phyloP scores from a whole-genome alignment of 2,329 filamentous ascomycete genomes.

The Diaporthe aspalathi region DNA sequence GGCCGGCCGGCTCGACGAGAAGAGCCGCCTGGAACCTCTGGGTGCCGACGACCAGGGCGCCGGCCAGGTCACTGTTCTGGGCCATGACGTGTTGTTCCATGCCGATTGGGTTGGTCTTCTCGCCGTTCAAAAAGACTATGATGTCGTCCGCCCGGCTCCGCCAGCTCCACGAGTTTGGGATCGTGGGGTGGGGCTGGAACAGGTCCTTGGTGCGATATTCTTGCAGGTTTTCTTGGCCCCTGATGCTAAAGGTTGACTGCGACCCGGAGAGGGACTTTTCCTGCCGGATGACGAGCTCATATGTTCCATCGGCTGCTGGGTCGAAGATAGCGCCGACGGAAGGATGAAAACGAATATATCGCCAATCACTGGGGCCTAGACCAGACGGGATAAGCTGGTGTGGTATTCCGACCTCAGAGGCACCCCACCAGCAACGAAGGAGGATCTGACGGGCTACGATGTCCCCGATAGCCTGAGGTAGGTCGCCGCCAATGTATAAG shows the following conservation, averaged over 20 bases:
- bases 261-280: neutral
- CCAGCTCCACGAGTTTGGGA: conserved; percentile 53
- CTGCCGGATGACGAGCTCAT: conserved; percentile 26
- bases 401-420: conserved; percentile 25
- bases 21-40: conserved; percentile 31
- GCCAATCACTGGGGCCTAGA: conserved; percentile 27
- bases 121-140: conserved; percentile 48
- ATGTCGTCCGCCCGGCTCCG: conserved; percentile 46
- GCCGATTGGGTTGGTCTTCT: conserved; percentile 46
- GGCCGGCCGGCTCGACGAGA: conserved; percentile 53
- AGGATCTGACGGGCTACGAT: conserved; percentile 5
- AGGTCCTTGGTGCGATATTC: conserved; percentile 56
- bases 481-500: conserved; percentile 31
- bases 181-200: conserved; percentile 55
- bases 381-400: conserved; percentile 26
- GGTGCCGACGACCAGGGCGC: conserved; percentile 20
- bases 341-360: conserved; percentile 31
- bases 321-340: conserved; percentile 27
- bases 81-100: conserved; percentile 43
- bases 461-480: conserved; percentile 30
- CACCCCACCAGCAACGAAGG: conserved; percentile 31
- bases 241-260: conserved; percentile 29
- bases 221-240: conserved; percentile 3
- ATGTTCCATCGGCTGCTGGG: neutral
- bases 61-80: conserved; percentile 29